Percentiles rank a stretch among this genome's conserved stretches.
Conservation (phyloP, 345 rosid species). For the Raphanus raphanistrum region DNA sequence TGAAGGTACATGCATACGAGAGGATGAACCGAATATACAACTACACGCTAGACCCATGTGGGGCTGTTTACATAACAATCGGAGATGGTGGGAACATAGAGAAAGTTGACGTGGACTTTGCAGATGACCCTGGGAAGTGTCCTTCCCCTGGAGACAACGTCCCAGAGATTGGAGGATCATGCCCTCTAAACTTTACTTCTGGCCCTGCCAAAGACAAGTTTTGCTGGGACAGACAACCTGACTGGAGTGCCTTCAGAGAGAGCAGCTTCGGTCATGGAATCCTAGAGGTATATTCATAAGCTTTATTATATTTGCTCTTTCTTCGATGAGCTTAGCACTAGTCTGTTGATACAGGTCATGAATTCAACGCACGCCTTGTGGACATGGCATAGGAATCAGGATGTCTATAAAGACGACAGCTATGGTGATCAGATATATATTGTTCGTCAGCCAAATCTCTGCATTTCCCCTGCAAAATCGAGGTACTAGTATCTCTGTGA, state of each 20-base stretch:
- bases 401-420: conserved; percentile 51
- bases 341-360: conserved; percentile 50
- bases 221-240: conserved; percentile 82
- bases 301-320: not conserved
- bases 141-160: conserved; percentile 63
- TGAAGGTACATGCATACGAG: no score
- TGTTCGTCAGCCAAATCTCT: conserved; percentile 60
- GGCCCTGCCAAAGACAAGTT: conserved; percentile 39
- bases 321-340: not conserved
- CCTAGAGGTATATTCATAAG: conserved; percentile 55
- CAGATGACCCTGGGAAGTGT: conserved; percentile 77
- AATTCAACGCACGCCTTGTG: conserved; percentile 78
- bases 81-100: conserved; percentile 95
- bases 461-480: conserved; percentile 37
- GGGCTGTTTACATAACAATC: conserved; percentile 70
- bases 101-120: conserved; percentile 64
- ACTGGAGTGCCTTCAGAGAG: conserved; percentile 85
- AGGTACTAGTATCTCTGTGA: conserved; percentile 26
- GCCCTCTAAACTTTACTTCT: conserved; percentile 60
- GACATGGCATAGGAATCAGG: conserved; percentile 93
- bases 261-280: conserved; percentile 95
- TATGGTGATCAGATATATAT: conserved; percentile 72
- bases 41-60: conserved; percentile 42
- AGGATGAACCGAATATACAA: no score
- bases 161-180: conserved; percentile 70